These are phyloP conservation scores for Vitis vinifera DNA, from an alignment of 164 flowering plant species.

Conservation along the genomic window DNA sequence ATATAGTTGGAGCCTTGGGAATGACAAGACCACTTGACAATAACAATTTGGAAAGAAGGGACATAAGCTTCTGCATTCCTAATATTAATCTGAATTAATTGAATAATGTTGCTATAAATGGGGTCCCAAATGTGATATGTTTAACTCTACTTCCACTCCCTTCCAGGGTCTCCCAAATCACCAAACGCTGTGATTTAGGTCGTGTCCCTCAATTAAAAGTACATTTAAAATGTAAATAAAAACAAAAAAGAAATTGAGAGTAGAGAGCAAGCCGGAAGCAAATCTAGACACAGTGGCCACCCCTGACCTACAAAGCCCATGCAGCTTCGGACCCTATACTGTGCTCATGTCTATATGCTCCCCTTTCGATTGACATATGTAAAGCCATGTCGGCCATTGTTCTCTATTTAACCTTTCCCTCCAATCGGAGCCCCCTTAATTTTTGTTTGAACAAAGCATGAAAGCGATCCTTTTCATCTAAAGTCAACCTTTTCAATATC, in stretches of 20 bases:
- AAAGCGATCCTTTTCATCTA: neutral
- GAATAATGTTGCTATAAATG: too few species aligned
- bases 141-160: too few species aligned
- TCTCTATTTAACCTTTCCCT: constrained; percentile 4
- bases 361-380: constrained; percentile 10
- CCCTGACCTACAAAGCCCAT: constrained; percentile 26
- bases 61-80: too few species aligned
- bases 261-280: constrained; percentile 25
- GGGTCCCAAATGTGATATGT: too few species aligned
- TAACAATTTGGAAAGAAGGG: too few species aligned
- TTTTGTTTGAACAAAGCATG: neutral
- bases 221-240: neutral
- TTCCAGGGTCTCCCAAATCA: too few species aligned
- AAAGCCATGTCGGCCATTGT: constrained; percentile 32
- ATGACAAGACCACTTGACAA: neutral
- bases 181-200: neutral
- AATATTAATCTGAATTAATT: too few species aligned
- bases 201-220: too few species aligned
- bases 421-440: neutral
- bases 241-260: neutral
- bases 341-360: constrained; percentile 25
- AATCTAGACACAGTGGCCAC: constrained; percentile 25
- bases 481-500: neutral
- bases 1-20: constrained; percentile 14
- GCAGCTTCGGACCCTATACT: constrained; percentile 15